Conservation (phyloP, 2,329 filamentous ascomycete species). For the Aspergillus brasiliensis region DNA sequence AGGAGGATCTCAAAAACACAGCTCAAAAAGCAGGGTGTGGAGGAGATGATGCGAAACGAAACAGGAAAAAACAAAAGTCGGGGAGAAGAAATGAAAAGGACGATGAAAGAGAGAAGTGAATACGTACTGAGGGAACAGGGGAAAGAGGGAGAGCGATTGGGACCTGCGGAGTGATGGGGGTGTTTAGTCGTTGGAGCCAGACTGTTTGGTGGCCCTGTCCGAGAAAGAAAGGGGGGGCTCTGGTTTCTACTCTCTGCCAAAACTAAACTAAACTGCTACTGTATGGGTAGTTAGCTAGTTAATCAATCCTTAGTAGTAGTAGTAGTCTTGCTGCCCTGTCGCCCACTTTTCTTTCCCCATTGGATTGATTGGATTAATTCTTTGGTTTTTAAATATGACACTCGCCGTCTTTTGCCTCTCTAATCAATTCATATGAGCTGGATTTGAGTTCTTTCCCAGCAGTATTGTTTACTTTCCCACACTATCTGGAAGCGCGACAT, state of each 20-base stretch:
- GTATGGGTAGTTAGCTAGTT: too few relatives aligned
- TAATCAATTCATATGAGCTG: neutral
- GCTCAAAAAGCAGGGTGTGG: neutral
- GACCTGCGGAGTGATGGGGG: constrained; percentile 26
- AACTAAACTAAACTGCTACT: too few relatives aligned
- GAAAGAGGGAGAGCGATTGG: constrained; percentile 22
- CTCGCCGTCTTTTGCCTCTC: neutral
- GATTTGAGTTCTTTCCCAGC: neutral
- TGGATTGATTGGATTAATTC: too few relatives aligned
- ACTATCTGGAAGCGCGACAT: neutral
- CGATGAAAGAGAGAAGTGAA: constrained; percentile 30
- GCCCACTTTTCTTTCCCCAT: neutral
- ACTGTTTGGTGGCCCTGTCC: constrained; percentile 23
- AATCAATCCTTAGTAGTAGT: constrained; percentile 16
- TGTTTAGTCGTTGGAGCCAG: constrained; percentile 21
- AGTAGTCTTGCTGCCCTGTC: constrained; percentile 1
- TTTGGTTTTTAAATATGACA: neutral
- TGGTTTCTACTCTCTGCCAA: neutral
- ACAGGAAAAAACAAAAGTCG: neutral
- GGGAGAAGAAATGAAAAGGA: constrained; percentile 17
- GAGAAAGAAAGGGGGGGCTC: constrained; percentile 38
- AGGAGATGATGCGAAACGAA: neutral
- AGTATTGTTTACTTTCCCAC: too few relatives aligned
- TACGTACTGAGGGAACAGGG: constrained; percentile 21
- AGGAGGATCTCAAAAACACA: neutral